A percentile compares a stretch with the other conserved stretches of the same genome.
phyloP scores from a whole-genome alignment of 2,329 filamentous ascomycete genomes.

The Xylariomycetidae sp. region DNA sequence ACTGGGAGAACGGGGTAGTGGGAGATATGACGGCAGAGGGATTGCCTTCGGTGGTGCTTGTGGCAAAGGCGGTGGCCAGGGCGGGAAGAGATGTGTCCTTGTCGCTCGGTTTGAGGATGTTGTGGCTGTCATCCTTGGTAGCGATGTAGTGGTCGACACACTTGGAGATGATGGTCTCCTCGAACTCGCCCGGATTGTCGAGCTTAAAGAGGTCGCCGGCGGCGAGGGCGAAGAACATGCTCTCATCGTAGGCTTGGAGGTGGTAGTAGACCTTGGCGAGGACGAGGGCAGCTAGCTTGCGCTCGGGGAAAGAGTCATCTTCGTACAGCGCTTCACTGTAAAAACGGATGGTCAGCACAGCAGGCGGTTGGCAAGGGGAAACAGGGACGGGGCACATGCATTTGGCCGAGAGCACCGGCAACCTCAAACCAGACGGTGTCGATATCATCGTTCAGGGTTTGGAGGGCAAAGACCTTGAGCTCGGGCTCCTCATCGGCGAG shows the following conservation, averaged over 20 bases:
- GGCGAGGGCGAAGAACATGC: conserved; percentile 95
- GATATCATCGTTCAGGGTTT: conserved; percentile 93
- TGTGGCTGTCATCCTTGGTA: conserved; percentile 52
- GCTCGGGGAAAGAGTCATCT: conserved; percentile 90
- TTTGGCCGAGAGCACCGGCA: conserved; percentile 84
- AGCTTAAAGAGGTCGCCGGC: conserved; percentile 94
- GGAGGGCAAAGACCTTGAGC: conserved; percentile 89
- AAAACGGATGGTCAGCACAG: conserved; percentile 12
- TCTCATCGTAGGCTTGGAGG: conserved; percentile 97
- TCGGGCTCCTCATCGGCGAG: conserved; percentile 91
- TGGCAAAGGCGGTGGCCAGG: conserved; percentile 74
- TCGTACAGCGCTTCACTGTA: conserved; percentile 92
- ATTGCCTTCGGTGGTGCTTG: conserved; percentile 58
- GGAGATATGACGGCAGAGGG: conserved; percentile 73
- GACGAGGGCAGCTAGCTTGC: conserved; percentile 88
- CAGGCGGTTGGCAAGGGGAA: neutral
- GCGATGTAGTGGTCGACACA: conserved; percentile 97
- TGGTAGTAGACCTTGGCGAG: conserved; percentile 99
- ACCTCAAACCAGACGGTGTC: conserved; percentile 98
- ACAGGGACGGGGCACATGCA: conserved; percentile 50
- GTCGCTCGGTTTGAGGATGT: conserved; percentile 33
- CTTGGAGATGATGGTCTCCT: conserved; percentile 98
- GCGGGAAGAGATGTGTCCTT: conserved; percentile 51
- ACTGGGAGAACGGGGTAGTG: conserved; percentile 93
- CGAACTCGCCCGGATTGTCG: conserved; percentile 86